A percentile compares a stretch with the other conserved stretches of the same genome.
Evolutionary conservation across 2,329 filamentous ascomycete genomes (phyloP).

Genomic region (Parastagonospora avenae): DNA sequence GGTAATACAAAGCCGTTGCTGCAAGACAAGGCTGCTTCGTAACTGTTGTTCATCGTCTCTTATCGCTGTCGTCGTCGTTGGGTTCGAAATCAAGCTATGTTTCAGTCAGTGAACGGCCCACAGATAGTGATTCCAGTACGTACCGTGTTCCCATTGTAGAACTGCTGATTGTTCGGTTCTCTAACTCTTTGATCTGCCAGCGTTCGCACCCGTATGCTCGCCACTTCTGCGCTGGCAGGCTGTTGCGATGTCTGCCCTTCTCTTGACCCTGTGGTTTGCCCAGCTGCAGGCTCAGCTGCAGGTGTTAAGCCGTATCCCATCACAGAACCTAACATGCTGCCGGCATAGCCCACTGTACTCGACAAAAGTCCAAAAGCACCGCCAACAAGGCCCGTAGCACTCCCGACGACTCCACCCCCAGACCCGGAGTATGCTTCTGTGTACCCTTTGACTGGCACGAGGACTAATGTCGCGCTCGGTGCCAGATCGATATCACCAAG

Average conservation of each 20-base stretch:
- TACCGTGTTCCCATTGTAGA: conserved; percentile 93
- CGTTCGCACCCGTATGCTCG: conserved; percentile 48
- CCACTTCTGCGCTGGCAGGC: conserved; percentile 17
- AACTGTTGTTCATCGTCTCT: not conserved
- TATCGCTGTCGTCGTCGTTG: conserved; percentile 12
- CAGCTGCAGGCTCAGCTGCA: conserved; percentile 8
- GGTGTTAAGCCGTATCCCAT: conserved; percentile 28
- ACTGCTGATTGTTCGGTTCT: conserved; percentile 66
- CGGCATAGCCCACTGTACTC: conserved; percentile 40
- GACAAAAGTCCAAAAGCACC: conserved; percentile 43
- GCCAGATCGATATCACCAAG: conserved; percentile 73
- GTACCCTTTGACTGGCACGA: conserved; percentile 71
- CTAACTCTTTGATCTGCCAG: conserved; percentile 56
- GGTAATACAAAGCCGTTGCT: no score
- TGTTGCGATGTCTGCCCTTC: conserved; percentile 10
- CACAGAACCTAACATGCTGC: conserved; percentile 38
- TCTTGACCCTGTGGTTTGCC: conserved; percentile 15
- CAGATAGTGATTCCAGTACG: conserved; percentile 35
- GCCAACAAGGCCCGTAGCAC: conserved; percentile 38
- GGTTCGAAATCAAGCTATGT: conserved; percentile 11
- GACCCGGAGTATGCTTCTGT: conserved; percentile 61
- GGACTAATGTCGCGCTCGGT: conserved; percentile 81
- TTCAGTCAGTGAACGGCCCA: not conserved
- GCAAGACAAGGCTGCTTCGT: not conserved
- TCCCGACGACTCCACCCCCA: conserved; percentile 36